These are phyloP conservation scores for Arabidopsis thaliana DNA, from an alignment of 345 rosid species.

Conservation along the genomic window TAIR10.1 NC_003070.9:24293501-24294000, in stretches of 20 bases:
- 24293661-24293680: background rate
- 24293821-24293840: background rate
- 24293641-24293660: background rate
- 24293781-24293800: background rate
- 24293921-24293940: background rate
- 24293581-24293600: background rate
- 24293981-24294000: conserved; percentile 57
- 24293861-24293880: background rate
- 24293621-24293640: background rate
- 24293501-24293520: background rate
- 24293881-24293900: background rate
- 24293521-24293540: background rate
- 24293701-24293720: background rate
- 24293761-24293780: conserved; percentile 13
- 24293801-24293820: too few relatives aligned
- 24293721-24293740: too few relatives aligned
- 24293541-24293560: too few relatives aligned
- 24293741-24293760: background rate
- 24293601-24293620: background rate
- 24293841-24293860: background rate
- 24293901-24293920: background rate
- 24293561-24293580: too few relatives aligned
- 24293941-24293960: background rate
- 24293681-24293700: background rate
- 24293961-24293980: conserved; percentile 47